These are phyloP conservation scores for Prunus dulcis DNA, from an alignment of 306 rosid genomes.

Conservation along the genomic window DNA sequence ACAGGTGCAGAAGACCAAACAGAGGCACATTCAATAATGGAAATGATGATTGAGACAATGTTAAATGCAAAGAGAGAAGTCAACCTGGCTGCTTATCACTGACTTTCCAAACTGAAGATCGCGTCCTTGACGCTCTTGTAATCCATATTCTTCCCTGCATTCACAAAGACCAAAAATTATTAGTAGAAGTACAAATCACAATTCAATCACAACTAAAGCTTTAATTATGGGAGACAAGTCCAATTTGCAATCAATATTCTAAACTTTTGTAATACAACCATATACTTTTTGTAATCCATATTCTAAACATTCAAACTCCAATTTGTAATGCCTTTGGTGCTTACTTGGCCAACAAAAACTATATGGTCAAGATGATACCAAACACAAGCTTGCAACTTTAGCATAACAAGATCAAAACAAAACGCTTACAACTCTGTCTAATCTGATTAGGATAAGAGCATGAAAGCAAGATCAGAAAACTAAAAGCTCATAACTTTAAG, in stretches of 20 bases:
- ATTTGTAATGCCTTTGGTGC: background rate
- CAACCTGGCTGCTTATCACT: conserved; percentile 90
- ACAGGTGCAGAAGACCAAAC: conserved; percentile 19
- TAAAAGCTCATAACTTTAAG: conserved; percentile 1
- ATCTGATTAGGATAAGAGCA: background rate
- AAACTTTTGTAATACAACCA: too few species aligned
- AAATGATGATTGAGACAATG: background rate
- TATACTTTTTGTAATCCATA: too few species aligned
- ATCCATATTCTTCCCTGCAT: conserved; percentile 84
- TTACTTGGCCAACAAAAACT: background rate
- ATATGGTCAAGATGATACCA: background rate
- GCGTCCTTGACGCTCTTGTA: conserved; percentile 73
- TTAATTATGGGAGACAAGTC: background rate
- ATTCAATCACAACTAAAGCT: background rate
- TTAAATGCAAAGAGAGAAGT: background rate
- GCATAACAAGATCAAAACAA: conserved; percentile 2
- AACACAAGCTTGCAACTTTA: background rate
- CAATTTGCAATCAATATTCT: background rate
- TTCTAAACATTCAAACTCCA: background rate
- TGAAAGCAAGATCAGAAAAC: background rate
- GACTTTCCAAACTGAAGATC: conserved; percentile 92
- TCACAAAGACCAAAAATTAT: conserved; percentile 2
- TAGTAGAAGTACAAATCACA: background rate
- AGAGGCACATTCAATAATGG: background rate
- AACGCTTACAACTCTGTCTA: background rate